These are phyloP conservation scores for Exophiala sp. DNA, from an alignment of 2,329 filamentous ascomycete species.

Conservation along the genomic window DNA sequence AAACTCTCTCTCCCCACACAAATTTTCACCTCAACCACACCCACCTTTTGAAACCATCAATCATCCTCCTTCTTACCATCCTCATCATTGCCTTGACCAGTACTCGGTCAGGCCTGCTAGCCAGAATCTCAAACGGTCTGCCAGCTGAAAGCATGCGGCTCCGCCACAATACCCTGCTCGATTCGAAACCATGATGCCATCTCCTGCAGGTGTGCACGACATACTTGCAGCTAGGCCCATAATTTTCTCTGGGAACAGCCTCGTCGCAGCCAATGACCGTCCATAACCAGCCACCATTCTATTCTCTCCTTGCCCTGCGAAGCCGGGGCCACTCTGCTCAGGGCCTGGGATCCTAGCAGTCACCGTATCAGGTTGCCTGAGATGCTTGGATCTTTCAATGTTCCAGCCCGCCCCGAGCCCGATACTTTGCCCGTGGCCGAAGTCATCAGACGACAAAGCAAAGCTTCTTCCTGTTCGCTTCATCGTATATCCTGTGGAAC, in stretches of 20 bases:
- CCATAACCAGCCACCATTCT: neutral
- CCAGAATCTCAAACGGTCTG: neutral
- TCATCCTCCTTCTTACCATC: neutral
- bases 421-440: neutral
- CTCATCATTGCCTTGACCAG: neutral
- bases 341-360: constrained; percentile 5
- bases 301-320: neutral
- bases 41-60: neutral
- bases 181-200: constrained; percentile 6
- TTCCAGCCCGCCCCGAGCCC: constrained; percentile 1
- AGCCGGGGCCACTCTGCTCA: neutral
- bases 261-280: constrained; percentile 3
- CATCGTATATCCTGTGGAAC: neutral
- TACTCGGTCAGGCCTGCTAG: neutral
- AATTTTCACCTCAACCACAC: neutral
- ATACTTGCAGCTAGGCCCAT: constrained; percentile 24
- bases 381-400: constrained; percentile 8
- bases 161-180: constrained; percentile 11
- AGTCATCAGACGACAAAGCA: constrained; percentile 9
- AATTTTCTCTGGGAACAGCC: constrained; percentile 4
- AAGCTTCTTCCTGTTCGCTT: neutral
- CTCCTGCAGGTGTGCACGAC: constrained; percentile 19
- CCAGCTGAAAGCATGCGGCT: constrained; percentile 9
- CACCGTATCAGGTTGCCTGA: neutral
- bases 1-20: neutral